Base-by-base conservation (phyloP, 495 filamentous ascomycete genomes). In the Tuber microsphaerosporum region DNA sequence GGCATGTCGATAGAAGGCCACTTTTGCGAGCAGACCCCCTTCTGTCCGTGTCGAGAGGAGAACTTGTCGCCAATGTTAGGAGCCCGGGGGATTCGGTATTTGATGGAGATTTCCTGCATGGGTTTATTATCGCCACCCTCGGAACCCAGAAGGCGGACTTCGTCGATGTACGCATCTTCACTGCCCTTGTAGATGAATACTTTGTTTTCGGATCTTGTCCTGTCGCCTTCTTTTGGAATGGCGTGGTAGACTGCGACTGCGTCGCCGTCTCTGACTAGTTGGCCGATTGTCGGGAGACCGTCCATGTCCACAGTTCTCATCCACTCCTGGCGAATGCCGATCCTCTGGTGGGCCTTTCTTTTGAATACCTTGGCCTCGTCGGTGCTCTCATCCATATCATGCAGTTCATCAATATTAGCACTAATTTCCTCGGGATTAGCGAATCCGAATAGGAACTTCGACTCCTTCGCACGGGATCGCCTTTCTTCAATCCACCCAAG, bases 31-130 rank as follows among this genome's bases (percentile, higher is more conserved):
- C 89, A 92, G 43, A 97, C 94, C 88, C 95, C 95, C 85, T 99
- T 99, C 84, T 99, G 95, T 65, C 95, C 95, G 86, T 99, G 95
- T 34, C 95, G 91, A 12, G 94, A 97, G 44, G 95, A 97, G 86
- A 99, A 99, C 84, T 99, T 99, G 84, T 99, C 95, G 82, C 95
- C 95, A 73, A 98, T 97, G 82, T 97, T 89, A 39, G 95, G 95
- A 65, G 91, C 89, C 77, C 95, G 90, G 34, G 95, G 95, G 75
- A 97, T 87, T 39, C 95, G 93, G 77, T 94, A 91, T 85, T 97
- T 98, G 86, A 97, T 90, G 75, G 92, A 93, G 79, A 99, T 85
- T 19, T 90, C 87, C 83, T 97, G 93, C 76, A 90, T 90, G 6
- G 93, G 94, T 79, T 96, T 92, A 76, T 86, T 90, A 72, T 94